Percentiles rank a stretch among this genome's conserved stretches.
These are phyloP conservation scores for Trichoderma oligosporum DNA, from an alignment of 2,329 filamentous ascomycete genomes.

Conservation along the genomic window DNA sequence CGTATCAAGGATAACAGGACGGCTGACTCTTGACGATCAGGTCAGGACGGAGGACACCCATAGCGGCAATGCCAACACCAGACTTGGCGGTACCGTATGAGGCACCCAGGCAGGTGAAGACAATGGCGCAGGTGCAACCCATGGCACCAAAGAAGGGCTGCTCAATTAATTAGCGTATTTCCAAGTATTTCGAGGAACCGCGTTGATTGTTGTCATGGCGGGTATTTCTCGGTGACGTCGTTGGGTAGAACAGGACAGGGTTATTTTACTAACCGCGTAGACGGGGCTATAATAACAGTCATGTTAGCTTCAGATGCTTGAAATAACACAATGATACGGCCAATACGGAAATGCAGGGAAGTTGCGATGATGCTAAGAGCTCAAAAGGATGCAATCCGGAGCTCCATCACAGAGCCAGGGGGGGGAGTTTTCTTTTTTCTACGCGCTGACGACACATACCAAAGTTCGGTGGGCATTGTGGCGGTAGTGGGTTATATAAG, in stretches of 20 bases:
- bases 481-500: conserved; percentile 2
- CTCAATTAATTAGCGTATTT: conserved; percentile 1
- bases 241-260: neutral
- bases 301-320: conserved; percentile 7
- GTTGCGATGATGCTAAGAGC: conserved; percentile 19
- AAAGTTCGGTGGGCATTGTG: conserved; percentile 22
- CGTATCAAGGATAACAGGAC: neutral
- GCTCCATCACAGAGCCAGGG: conserved; percentile 15
- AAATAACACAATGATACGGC: neutral
- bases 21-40: conserved; percentile 39
- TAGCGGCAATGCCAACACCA: conserved; percentile 41
- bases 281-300: conserved; percentile 18
- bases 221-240: conserved; percentile 19
- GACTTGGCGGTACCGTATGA: conserved; percentile 45
- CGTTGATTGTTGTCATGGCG: neutral
- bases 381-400: conserved; percentile 18
- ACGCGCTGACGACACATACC: conserved; percentile 23
- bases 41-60: conserved; percentile 43
- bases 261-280: conserved; percentile 20
- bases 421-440: conserved; percentile 3
- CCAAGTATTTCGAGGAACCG: neutral
- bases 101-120: conserved; percentile 50
- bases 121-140: conserved; percentile 43
- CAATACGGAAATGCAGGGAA: neutral
- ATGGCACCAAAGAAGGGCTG: conserved; percentile 43